A percentile compares a stretch with the other conserved stretches of the same genome.
Conservation (phyloP, 2,329 filamentous ascomycete genomes). For the Bipolaris victoriae region DNA sequence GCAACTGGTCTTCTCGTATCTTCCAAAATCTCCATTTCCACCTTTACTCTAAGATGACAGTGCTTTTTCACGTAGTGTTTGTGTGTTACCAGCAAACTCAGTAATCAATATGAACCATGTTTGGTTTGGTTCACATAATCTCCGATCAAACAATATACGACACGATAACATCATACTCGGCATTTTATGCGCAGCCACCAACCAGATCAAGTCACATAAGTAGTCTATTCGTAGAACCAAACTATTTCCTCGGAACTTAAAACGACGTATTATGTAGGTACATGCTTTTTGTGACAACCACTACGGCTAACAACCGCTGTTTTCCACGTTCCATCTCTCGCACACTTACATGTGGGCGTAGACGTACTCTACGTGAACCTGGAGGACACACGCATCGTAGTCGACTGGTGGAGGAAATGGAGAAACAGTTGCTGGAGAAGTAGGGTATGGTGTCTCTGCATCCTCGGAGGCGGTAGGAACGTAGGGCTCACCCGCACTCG, state of each 20-base stretch:
- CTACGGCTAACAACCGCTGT: background rate
- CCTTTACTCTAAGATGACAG: no score
- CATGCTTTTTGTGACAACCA: background rate
- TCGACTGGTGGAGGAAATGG: slow-evolving; percentile 16
- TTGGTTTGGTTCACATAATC: background rate
- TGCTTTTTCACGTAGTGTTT: no score
- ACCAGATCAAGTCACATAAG: background rate
- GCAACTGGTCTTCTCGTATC: background rate
- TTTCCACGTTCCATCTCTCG: background rate
- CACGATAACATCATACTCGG: no score
- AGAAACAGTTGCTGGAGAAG: slow-evolving; percentile 16
- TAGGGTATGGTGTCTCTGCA: slow-evolving; percentile 14
- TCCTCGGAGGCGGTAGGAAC: background rate
- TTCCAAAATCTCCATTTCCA: background rate
- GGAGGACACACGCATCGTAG: slow-evolving; percentile 19
- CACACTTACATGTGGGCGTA: slow-evolving; percentile 10
- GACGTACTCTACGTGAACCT: slow-evolving; percentile 18
- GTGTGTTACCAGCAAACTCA: background rate
- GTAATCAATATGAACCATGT: no score
- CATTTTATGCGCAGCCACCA: no score
- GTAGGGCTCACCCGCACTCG: background rate
- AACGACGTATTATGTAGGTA: background rate
- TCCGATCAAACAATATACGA: background rate
- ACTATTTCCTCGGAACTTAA: no score
- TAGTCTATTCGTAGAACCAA: background rate